Evolutionary conservation across 2,329 filamentous ascomycete species (phyloP).

Genomic region (Penicillium digitatum): DNA sequence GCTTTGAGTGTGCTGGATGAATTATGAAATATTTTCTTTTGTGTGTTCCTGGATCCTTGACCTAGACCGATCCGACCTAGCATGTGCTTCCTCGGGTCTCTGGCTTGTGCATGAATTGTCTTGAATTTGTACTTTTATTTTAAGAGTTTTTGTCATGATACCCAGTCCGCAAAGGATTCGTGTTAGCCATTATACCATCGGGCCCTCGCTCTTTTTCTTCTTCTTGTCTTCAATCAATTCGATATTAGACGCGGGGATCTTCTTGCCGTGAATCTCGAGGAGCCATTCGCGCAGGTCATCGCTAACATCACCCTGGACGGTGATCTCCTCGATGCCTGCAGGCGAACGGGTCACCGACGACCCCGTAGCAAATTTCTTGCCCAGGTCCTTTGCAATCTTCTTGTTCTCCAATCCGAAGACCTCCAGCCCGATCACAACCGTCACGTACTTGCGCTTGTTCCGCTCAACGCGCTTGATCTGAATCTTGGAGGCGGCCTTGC

Average conservation of each 20-base stretch:
- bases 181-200: slow-evolving; percentile 15
- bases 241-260: slow-evolving; percentile 91
- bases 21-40: slow-evolving; percentile 18
- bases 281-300: slow-evolving; percentile 92
- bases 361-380: slow-evolving; percentile 97
- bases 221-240: slow-evolving; percentile 94
- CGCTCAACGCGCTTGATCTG: slow-evolving; percentile 95
- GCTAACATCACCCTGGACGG: slow-evolving; percentile 94
- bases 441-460: slow-evolving; percentile 97
- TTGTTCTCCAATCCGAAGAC: slow-evolving; percentile 89
- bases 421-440: slow-evolving; percentile 84
- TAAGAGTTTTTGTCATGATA: slow-evolving; percentile 26
- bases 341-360: slow-evolving; percentile 85
- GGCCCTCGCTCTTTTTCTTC: slow-evolving; percentile 61
- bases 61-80: background rate
- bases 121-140: slow-evolving; percentile 15
- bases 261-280: slow-evolving; percentile 73
- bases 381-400: slow-evolving; percentile 92
- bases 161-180: slow-evolving; percentile 17
- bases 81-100: background rate
- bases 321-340: slow-evolving; percentile 88
- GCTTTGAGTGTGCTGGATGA: slow-evolving; percentile 30
- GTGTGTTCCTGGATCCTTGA: background rate
- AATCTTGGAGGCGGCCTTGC: slow-evolving; percentile 75
- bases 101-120: slow-evolving; percentile 8